Base-by-base conservation (phyloP, 441 rosid species). In the Manihot esculenta region DNA sequence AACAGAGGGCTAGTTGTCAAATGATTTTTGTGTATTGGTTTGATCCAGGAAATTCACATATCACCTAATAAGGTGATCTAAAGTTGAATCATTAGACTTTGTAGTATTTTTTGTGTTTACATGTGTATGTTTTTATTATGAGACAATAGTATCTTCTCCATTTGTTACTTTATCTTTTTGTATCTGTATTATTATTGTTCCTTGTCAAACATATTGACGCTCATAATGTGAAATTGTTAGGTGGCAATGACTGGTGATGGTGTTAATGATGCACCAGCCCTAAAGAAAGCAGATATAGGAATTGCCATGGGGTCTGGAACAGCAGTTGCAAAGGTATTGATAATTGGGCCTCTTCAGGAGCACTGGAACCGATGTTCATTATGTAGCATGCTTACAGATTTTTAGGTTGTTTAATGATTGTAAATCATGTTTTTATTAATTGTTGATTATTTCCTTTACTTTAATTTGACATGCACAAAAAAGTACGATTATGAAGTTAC, bases 241-340 rank as follows among this genome's bases (percentile, higher is more conserved):
- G 99, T 95, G 81, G 99, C 99, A 76, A 93, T 95, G 99, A 95
- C 99, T 73, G 99, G 99, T 72, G 99, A 95, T 77, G 99, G 99
- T 69, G 99, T 95, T 69, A 95, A 95, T 82, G 99, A 95, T 87
- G 98, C 98, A 72, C 98, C 99, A 79, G 99, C 99, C 14, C 74
- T 95, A 51, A 95, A 90, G 88, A 95, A 93, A 86, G 98, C 99
- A 72, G 88, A 95, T 80, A 95, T 95, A 72, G 99, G 99, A 74
- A 87, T 95, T 82, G 99, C 99, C 62, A 95, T 95, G 98, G 99
- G 99, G 75, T 95, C 99, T 78, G 99, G 98, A 83, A 95, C 98
- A 74, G 97, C 98, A 64, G 99, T 93, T 81, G 99, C 99, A 57
- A 95, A 93, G 98, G 99, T 95, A 83, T 47, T 44, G 64, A 26